Evolutionary conservation across 768 basidiomycete genomes (phyloP).

Genomic region (Rhodocollybia butyracea): DNA sequence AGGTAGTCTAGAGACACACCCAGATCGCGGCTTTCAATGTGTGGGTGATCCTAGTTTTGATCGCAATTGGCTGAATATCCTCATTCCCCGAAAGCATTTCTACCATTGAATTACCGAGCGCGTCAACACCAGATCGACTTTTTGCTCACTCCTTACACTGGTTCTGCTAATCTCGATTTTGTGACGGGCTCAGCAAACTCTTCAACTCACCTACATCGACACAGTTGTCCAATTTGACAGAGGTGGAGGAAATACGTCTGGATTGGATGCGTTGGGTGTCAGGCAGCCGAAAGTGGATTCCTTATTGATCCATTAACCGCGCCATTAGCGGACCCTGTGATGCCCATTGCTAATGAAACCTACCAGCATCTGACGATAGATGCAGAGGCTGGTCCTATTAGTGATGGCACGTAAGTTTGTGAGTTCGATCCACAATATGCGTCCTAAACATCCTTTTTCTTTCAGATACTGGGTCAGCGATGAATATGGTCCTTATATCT

Average conservation of each 20-base stretch:
- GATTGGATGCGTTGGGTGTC: slow-evolving; percentile 50
- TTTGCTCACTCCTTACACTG: slow-evolving; percentile 53
- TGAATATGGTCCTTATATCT: slow-evolving; percentile 71
- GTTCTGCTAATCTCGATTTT: slow-evolving; percentile 41
- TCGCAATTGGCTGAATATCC: background rate
- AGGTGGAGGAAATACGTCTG: slow-evolving; percentile 43
- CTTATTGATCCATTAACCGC: slow-evolving; percentile 17
- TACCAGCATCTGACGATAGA: slow-evolving; percentile 52
- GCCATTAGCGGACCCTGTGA: slow-evolving; percentile 35
- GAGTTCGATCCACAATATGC: no score
- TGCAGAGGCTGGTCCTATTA: slow-evolving; percentile 53
- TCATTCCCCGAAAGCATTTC: slow-evolving; percentile 30
- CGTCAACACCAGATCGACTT: slow-evolving; percentile 63
- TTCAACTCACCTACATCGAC: slow-evolving; percentile 45
- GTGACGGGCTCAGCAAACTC: slow-evolving; percentile 46
- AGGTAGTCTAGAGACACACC: slow-evolving; percentile 52
- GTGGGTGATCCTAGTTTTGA: no score
- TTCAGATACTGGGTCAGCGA: slow-evolving; percentile 63
- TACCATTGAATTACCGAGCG: slow-evolving; percentile 58
- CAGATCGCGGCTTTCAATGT: slow-evolving; percentile 62
- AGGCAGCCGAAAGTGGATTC: slow-evolving; percentile 35
- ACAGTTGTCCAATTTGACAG: slow-evolving; percentile 52
- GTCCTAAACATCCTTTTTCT: no score
- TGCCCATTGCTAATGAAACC: slow-evolving; percentile 40
- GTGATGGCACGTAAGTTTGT: slow-evolving; percentile 51